A percentile compares a stretch with the other conserved stretches of the same genome.
phyloP scores from a whole-genome alignment of 164 flowering plant species.

The Aristolochia contorta region DNA sequence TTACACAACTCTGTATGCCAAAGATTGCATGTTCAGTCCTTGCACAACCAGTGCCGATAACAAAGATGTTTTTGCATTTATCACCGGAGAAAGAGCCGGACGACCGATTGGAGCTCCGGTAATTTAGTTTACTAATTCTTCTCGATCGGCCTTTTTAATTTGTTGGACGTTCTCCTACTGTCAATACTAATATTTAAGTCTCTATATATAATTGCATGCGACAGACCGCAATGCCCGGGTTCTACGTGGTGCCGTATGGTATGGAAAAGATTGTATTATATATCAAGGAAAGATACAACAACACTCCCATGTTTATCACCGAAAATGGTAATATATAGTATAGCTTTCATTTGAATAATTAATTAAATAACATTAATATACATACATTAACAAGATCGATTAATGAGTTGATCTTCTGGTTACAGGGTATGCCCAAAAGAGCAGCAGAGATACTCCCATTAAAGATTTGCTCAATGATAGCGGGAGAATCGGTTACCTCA shows the following conservation, averaged over 20 bases:
- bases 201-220: too few relatives aligned
- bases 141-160: too few relatives aligned
- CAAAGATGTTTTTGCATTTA: neutral
- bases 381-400: too few relatives aligned
- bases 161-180: too few relatives aligned
- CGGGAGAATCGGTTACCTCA: constrained; percentile 3
- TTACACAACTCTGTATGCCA: constrained; percentile 10
- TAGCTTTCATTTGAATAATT: too few relatives aligned
- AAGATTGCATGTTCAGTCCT: constrained; percentile 13
- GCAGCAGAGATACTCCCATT: constrained; percentile 3
- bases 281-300: constrained; percentile 16
- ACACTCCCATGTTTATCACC: constrained; percentile 16
- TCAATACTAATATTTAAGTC: too few relatives aligned
- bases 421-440: constrained; percentile 8
- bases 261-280: constrained; percentile 13
- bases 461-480: constrained; percentile 5
- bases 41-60: neutral
- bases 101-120: constrained; percentile 12
- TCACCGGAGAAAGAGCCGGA: constrained; percentile 10
- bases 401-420: neutral
- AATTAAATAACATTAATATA: too few relatives aligned
- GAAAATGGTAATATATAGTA: constrained; percentile 26
- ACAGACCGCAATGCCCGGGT: constrained; percentile 14
- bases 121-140: too few relatives aligned
- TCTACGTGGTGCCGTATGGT: constrained; percentile 15